phyloP scores from a whole-genome alignment of 2,329 filamentous ascomycete genomes.

The Ustulina deusta region DNA sequence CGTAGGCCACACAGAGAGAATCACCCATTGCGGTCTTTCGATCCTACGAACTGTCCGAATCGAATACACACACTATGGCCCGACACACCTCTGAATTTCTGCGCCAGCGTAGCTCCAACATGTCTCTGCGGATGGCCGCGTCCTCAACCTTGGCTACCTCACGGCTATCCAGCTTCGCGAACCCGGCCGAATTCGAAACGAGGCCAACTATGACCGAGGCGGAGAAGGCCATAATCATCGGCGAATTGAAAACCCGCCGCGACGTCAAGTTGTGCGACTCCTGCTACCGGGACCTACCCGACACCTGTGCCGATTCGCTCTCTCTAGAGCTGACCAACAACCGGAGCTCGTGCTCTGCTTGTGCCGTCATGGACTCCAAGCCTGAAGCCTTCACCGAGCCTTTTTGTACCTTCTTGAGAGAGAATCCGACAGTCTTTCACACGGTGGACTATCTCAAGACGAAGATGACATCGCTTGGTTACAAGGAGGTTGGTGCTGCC shows the following conservation, averaged over 20 bases:
- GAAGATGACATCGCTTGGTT: conserved; percentile 79
- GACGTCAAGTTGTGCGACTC: conserved; percentile 44
- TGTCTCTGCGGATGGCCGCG: conserved; percentile 59
- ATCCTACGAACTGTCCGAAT: neutral
- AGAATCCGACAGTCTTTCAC: conserved; percentile 95
- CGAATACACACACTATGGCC: conserved; percentile 52
- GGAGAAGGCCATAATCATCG: conserved; percentile 47
- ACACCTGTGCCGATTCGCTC: conserved; percentile 48
- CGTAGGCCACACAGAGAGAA: neutral
- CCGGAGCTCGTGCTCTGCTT: conserved; percentile 42
- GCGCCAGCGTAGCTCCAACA: conserved; percentile 58
- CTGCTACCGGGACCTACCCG: conserved; percentile 46
- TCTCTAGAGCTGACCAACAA: conserved; percentile 38
- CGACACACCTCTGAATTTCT: conserved; percentile 59
- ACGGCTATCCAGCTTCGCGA: conserved; percentile 48
- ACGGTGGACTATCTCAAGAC: conserved; percentile 82
- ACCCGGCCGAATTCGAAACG: conserved; percentile 46
- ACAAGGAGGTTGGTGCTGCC: conserved; percentile 69
- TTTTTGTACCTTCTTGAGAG: conserved; percentile 86
- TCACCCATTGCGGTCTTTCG: neutral
- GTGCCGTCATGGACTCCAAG: conserved; percentile 47
- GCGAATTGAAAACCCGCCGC: conserved; percentile 39
- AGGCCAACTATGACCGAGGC: conserved; percentile 42
- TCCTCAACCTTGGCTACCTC: conserved; percentile 42
- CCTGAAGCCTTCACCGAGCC: conserved; percentile 81